Percentiles rank a stretch among this genome's conserved stretches.
Evolutionary conservation across 257 asterid species (phyloP).

Genomic region (Solanum phureja): DNA sequence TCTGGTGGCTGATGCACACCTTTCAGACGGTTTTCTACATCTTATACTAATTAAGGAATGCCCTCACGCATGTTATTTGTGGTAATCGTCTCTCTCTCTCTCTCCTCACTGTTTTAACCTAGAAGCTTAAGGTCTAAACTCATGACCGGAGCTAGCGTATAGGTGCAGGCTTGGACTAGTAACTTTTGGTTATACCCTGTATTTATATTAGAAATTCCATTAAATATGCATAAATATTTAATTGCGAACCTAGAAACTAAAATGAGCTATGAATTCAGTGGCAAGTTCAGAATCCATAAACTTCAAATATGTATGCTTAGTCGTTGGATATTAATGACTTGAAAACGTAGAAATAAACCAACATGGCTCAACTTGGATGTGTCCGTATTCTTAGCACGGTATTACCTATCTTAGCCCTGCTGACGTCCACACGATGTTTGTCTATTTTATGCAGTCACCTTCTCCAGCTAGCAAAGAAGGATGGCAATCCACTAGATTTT

Average conservation of each 20-base stretch:
- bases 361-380: background rate
- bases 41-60: constrained; percentile 75
- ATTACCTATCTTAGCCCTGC: background rate
- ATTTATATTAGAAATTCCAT: background rate
- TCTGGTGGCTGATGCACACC: constrained; percentile 95
- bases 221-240: background rate
- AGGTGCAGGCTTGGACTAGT: background rate
- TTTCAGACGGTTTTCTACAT: constrained; percentile 89
- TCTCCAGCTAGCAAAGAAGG: constrained; percentile 71
- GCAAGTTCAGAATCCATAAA: background rate
- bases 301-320: background rate
- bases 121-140: background rate
- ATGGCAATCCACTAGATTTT: constrained; percentile 78
- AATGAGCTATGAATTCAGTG: background rate
- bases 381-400: background rate
- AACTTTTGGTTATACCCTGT: background rate
- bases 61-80: constrained; percentile 68
- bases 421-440: background rate
- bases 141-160: background rate
- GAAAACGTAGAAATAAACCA: background rate
- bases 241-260: background rate
- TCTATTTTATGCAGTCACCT: constrained; percentile 63
- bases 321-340: background rate
- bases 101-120: background rate
- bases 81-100: constrained; percentile 28